These are phyloP conservation scores for Stentor coeruleus DNA, from an alignment of 73 alveolate genomes.

Conservation along the genomic window DNA sequence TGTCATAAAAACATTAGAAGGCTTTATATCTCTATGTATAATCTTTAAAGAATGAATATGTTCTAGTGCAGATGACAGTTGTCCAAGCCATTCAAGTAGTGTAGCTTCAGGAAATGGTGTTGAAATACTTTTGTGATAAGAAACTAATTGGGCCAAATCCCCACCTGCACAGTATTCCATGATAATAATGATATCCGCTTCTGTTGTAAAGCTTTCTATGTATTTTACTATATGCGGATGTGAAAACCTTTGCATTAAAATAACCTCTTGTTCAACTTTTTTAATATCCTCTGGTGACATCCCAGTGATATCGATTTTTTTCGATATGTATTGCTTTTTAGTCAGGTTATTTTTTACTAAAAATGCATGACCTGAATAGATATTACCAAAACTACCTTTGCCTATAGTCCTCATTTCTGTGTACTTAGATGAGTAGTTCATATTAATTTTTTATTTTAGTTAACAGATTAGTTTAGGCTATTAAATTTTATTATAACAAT, in stretches of 20 bases:
- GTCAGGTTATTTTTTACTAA: too few species aligned
- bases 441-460: too few species aligned
- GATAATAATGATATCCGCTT: constrained; percentile 42
- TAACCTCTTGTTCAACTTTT: too few species aligned
- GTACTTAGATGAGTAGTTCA: too few species aligned
- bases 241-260: constrained; percentile 30
- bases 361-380: too few species aligned
- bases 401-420: too few species aligned
- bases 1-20: constrained; percentile 63
- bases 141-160: constrained; percentile 50
- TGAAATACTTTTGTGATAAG: constrained; percentile 28
- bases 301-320: too few species aligned
- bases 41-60: constrained; percentile 32
- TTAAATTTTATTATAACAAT: too few species aligned
- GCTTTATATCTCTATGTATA: constrained; percentile 44
- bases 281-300: too few species aligned
- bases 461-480: too few species aligned
- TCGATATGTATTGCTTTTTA: too few species aligned
- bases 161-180: constrained; percentile 78
- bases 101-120: constrained; percentile 38
- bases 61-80: constrained; percentile 33
- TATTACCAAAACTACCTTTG: too few species aligned
- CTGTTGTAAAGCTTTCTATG: constrained; percentile 36
- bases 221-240: constrained; percentile 40
- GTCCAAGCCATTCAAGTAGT: constrained; percentile 52